These are phyloP conservation scores for Didymella segeticola DNA, from an alignment of 2,329 filamentous ascomycete species.

Conservation along the genomic window DNA sequence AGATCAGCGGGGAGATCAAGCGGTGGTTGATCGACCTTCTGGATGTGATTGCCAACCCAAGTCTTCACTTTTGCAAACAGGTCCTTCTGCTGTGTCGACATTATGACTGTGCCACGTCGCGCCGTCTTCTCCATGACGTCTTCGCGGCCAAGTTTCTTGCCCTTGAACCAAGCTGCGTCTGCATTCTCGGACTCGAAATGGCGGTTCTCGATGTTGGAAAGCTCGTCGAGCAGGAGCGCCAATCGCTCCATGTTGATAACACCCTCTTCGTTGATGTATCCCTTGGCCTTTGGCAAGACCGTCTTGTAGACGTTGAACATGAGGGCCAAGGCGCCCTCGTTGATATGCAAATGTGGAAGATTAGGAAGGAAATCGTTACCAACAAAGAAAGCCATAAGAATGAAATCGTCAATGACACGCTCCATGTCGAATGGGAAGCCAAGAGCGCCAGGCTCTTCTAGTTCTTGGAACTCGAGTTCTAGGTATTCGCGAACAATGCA, in stretches of 20 bases:
- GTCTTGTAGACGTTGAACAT: constrained; percentile 98
- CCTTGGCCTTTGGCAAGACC: constrained; percentile 82
- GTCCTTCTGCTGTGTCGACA: constrained; percentile 81
- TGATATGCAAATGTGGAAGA: constrained; percentile 94
- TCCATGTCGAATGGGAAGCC: constrained; percentile 90
- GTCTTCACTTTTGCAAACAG: constrained; percentile 83
- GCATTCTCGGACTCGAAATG: constrained; percentile 91
- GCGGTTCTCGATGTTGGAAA: constrained; percentile 87
- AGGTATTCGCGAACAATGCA: constrained; percentile 98
- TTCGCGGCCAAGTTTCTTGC: constrained; percentile 77
- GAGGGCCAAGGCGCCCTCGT: constrained; percentile 92
- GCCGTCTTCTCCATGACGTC: constrained; percentile 69
- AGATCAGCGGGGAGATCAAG: constrained; percentile 77
- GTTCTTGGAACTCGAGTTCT: constrained; percentile 93
- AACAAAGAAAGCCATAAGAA: constrained; percentile 99
- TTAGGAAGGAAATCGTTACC: constrained; percentile 99
- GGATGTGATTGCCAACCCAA: constrained; percentile 74
- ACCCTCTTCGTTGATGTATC: constrained; percentile 96
- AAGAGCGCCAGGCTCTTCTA: constrained; percentile 75
- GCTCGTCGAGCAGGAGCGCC: constrained; percentile 77
- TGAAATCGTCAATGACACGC: constrained; percentile 97
- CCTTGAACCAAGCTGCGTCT: constrained; percentile 89
- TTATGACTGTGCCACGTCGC: constrained; percentile 69
- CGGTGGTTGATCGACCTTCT: constrained; percentile 52
- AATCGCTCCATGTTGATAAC: constrained; percentile 87